Evolutionary conservation across 2,329 filamentous ascomycete genomes (phyloP), one percentile per base, ranked within the genome.

Genomic region (Sarocladiaceae sp.): DNA sequence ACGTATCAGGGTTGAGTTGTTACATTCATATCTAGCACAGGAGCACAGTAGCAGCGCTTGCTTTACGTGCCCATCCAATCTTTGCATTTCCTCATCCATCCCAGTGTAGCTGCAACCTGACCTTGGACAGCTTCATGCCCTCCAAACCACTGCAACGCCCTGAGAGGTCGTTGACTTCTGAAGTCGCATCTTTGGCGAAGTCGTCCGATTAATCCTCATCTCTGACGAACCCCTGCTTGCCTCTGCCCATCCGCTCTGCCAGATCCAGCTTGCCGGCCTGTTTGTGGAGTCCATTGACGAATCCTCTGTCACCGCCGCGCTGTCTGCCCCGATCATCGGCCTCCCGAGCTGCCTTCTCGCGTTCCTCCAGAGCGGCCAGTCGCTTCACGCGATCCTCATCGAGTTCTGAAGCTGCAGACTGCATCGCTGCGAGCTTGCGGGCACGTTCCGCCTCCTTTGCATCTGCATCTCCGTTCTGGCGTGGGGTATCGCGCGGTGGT

Each of bases 371-470:
- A 1, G 82, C 82, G 0, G 82, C 80, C 10, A 95, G 72, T 22
- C 90, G 80, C 54, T 79, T 77, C 57, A 81, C 80, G 28, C 90
- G 83, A 58, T 87, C 84, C n/a, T 74, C 64, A 59, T 93, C 88
- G 46, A 95, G 73, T 11, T 86, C 81, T 1, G 76, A 77, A 4
- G 87, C 87, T 25, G 83, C 85, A 17, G 79, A 78, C 64, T 88
- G 86, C 87, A 91, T 90, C 8, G 83, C 84, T 15, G 84, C 86
- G 17, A 90, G 69, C 64, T 83, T 88, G 22, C 79, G 77, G 12
- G 83, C 82, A n/a, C 77, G 76, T 56, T 87, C 83, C 20, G 81
- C 78, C 18, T 78, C 78, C 6, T 64, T 66, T 3, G 69, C 66
- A 15, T 59, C 55, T 8, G 60, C 60, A 11, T 61, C 62, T 52